phyloP scores from a whole-genome alignment of 208 protist species.

The Leishmania gerbilli region DNA sequence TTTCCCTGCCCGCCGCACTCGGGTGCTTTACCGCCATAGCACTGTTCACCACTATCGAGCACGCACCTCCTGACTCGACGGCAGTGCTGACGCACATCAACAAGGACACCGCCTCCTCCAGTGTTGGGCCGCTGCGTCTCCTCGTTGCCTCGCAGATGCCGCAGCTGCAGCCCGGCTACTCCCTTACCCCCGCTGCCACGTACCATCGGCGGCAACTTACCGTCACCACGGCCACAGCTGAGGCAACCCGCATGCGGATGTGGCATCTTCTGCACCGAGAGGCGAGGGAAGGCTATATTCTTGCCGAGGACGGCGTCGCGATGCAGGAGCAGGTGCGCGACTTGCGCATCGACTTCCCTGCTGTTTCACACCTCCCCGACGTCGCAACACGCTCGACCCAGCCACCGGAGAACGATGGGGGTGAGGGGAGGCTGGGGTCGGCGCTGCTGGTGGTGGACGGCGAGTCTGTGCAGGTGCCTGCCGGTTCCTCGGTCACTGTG shows the following conservation, averaged over 20 bases:
- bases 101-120: background rate
- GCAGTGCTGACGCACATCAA: constrained; percentile 20
- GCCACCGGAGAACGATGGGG: background rate
- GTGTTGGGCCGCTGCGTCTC: constrained; percentile 37
- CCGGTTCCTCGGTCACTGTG: constrained; percentile 48
- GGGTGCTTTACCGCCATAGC: constrained; percentile 42
- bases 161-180: constrained; percentile 65
- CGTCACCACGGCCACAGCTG: constrained; percentile 56
- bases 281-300: constrained; percentile 51
- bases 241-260: constrained; percentile 59
- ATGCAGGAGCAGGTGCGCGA: constrained; percentile 37
- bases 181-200: constrained; percentile 65
- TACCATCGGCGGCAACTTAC: constrained; percentile 45
- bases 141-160: constrained; percentile 80
- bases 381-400: background rate
- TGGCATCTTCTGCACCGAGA: constrained; percentile 85
- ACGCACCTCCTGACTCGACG: constrained; percentile 33
- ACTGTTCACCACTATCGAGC: constrained; percentile 57
- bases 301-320: constrained; percentile 84
- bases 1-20: constrained; percentile 46
- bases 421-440: background rate
- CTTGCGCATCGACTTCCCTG: constrained; percentile 40
- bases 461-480: constrained; percentile 47
- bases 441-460: constrained; percentile 65
- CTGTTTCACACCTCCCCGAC: constrained; percentile 10